phyloP scores from a whole-genome alignment of 2,329 filamentous ascomycete species.

The Chalaropsis ovoidea region DNA sequence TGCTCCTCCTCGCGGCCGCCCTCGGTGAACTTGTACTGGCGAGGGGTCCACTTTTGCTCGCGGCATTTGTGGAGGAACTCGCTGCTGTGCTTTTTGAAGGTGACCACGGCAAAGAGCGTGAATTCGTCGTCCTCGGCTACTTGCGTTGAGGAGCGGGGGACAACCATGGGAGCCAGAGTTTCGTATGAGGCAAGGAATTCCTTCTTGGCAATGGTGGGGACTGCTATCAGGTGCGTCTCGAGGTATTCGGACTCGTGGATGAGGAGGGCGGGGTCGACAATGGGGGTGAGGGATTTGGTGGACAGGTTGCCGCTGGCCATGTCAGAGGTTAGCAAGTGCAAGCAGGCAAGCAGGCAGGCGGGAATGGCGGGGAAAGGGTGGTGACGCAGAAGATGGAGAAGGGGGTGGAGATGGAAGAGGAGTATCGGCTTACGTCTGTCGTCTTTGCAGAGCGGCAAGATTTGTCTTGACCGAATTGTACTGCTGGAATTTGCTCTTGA shows the following conservation, averaged over 20 bases:
- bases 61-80: constrained; percentile 90
- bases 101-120: constrained; percentile 74
- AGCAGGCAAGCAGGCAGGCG: background rate
- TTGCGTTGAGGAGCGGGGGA: constrained; percentile 73
- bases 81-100: constrained; percentile 79
- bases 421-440: constrained; percentile 60
- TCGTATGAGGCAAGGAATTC: constrained; percentile 88
- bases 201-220: constrained; percentile 69
- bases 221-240: constrained; percentile 86
- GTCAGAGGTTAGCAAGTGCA: constrained; percentile 21
- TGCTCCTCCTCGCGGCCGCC: constrained; percentile 83
- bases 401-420: background rate
- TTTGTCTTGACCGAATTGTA: constrained; percentile 87
- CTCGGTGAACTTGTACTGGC: constrained; percentile 87
- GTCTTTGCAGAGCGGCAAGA: constrained; percentile 69
- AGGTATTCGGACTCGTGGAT: constrained; percentile 91
- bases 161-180: constrained; percentile 79
- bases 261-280: constrained; percentile 70
- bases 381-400: background rate
- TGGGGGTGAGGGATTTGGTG: constrained; percentile 82
- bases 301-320: constrained; percentile 69
- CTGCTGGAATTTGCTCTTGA: constrained; percentile 87
- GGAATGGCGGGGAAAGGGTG: too few species aligned
- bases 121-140: constrained; percentile 85
- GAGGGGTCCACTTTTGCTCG: constrained; percentile 87